Evolutionary conservation across 139 green algal genomes (phyloP), one percentile per base, ranked within the genome.

Genomic region (Coelastrella sp.): DNA sequence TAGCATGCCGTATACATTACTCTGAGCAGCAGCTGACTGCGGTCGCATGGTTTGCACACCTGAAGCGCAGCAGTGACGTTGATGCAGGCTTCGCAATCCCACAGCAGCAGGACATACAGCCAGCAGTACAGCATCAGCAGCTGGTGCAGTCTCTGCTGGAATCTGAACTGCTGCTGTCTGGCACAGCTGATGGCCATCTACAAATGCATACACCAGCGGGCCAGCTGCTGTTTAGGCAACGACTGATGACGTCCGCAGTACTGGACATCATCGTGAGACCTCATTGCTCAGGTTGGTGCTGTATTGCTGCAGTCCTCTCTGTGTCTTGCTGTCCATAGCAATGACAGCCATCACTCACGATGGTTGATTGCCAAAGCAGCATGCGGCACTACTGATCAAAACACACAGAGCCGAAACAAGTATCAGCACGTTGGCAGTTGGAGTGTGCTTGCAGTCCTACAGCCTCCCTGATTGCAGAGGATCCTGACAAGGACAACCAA

Each of bases 221-320:
- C 3, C 20, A n/a, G 19, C 76, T 95, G 32, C 59, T 97, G 85
- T 93, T 95, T 74, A 89, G 93, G 61, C 96, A 97, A 92, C 77
- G 89, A 7, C 22, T 96, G 58, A 91, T 95, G 78, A 58, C 86
- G 14, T 82, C 79, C 22, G 60, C 87, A 56, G 73, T 90, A 73
- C 58, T 84, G 22, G 73, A 90, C 59, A 90, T 90, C 8, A 5
- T 66, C 0, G 86, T 90, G 14, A 64, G 86, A 17, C 59, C 86
- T 7, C 61, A 83, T 60, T 84, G 73, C 59, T 84, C 86, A 84
- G 86, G 86, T 90, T 80, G 74, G 23, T 58, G 22, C 3, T 80
- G 71, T n/a, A n/a, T 23, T 77, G 76, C 56, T 54, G 19, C 61
- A 71, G 61, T 13, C 8, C 11, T 19, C 10, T 19, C 10, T 71